Percentiles rank a stretch among this genome's conserved stretches.
Conservation (phyloP, 177 flowering plant genomes). For the Tripterygium wilfordii region DNA sequence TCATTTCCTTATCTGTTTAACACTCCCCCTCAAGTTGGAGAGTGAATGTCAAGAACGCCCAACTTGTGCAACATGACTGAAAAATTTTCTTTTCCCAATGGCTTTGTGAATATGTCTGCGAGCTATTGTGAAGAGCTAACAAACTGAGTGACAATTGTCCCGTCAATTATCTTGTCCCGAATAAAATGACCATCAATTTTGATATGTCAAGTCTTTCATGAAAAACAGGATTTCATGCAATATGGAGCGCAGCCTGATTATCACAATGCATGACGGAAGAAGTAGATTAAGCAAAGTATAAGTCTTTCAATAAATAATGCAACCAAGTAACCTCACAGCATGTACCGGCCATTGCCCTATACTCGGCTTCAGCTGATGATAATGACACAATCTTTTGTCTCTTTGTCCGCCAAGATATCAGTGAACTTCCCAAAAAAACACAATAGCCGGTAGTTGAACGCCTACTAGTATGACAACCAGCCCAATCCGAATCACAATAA, state of each 20-base stretch:
- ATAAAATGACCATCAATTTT: not conserved
- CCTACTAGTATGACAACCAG: not conserved
- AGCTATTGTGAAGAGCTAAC: constrained; percentile 3
- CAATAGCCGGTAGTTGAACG: not conserved
- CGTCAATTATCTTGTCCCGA: constrained; percentile 1
- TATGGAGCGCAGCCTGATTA: no score
- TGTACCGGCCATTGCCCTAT: constrained; percentile 1
- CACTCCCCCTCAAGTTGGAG: no score
- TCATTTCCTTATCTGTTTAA: no score
- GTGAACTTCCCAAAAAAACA: not conserved
- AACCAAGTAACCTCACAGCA: constrained; percentile 9
- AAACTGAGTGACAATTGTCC: not conserved
- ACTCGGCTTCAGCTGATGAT: constrained; percentile 1
- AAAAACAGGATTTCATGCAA: no score
- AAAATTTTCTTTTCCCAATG: constrained; percentile 7
- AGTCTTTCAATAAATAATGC: constrained; percentile 6
- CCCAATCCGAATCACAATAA: constrained; percentile 3
- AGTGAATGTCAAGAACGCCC: constrained; percentile 11
- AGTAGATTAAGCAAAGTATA: constrained; percentile 4
- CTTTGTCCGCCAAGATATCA: not conserved
- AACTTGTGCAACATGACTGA: constrained; percentile 6
- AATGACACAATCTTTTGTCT: not conserved
- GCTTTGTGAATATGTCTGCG: constrained; percentile 10
- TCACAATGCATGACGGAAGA: no score
- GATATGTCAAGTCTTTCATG: constrained; percentile 4